Evolutionary conservation across 208 protist genomes (phyloP), one percentile per base, ranked within the genome.

Genomic region (Wallacemonas sp.): DNA sequence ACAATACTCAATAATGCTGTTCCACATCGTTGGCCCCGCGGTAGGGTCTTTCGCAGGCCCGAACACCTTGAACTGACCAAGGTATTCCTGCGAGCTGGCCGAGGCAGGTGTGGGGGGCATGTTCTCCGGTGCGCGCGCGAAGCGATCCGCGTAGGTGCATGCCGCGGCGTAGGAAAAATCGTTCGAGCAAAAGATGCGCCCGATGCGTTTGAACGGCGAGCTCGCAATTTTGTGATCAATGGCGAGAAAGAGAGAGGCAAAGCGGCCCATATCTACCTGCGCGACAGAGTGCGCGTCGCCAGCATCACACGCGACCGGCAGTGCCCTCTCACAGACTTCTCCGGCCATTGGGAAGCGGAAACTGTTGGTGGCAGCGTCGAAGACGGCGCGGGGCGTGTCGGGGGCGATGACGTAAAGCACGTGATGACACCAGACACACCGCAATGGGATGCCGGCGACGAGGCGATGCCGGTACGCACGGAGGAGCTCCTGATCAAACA

Each of bases 161-260:
- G 72, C 73, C 45, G 81, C 81, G 0, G 81, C 81, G 59, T 84
- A 82, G 33, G 65, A 62, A 34, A 88, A 81, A 19, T 80, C 70
- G 67, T 71, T 68, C 2, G 74, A 68, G 44, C 81, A 84, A 53
- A 83, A 88, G 14, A 88, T 60, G 1, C 81, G 74, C 1, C 77
- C 53, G 34, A 84, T 68, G 24, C 61, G 65, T 8, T 75, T 69
- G 41, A 84, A 83, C 19, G 62, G 68, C 21, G 77, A 83, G 21
- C 21, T 45, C 9, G 81, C 71, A 22, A 88, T 34, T 53, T 84
- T 80, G 58, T 81, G 72, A 51, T 88, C 81, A 21, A 84, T 62
- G 8, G 81, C 67, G 1, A 88, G 54, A 54, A 82, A 78, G 21
- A 81, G 51, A 21, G 75, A 69, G 8, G 81, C 81, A 53, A 56